These are phyloP conservation scores for Hura crepitans DNA, from an alignment of 441 rosid genomes.

Conservation along the genomic window DNA sequence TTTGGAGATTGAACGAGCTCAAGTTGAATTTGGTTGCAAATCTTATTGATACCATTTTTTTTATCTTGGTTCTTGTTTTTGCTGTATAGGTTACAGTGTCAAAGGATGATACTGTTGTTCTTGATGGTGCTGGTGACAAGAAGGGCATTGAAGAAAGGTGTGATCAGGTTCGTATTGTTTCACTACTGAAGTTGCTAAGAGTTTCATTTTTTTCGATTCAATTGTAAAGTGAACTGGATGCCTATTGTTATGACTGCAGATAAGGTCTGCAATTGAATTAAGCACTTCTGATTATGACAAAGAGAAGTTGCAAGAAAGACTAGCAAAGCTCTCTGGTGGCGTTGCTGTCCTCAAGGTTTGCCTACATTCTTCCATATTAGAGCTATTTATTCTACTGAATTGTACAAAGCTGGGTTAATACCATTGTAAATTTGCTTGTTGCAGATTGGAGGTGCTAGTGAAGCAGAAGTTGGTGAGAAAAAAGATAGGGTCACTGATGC, in stretches of 20 bases:
- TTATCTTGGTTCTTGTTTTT: not conserved
- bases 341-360: constrained; percentile 80
- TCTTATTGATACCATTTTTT: not conserved
- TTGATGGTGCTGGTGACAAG: constrained; percentile 87
- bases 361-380: not conserved
- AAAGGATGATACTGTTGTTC: constrained; percentile 77
- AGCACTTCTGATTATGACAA: constrained; percentile 83
- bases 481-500: constrained; percentile 92
- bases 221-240: not conserved
- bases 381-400: not conserved
- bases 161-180: constrained; percentile 49
- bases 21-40: not conserved
- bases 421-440: constrained; percentile 4
- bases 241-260: constrained; percentile 31
- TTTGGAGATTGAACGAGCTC: not conserved
- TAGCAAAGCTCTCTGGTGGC: constrained; percentile 88
- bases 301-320: constrained; percentile 79
- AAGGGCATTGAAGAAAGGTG: constrained; percentile 71
- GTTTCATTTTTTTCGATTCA: not conserved
- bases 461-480: constrained; percentile 81
- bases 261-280: constrained; percentile 52
- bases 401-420: not conserved
- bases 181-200: not conserved
- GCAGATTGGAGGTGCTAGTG: constrained; percentile 93
- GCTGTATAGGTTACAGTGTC: constrained; percentile 57